Conservation (phyloP, 768 basidiomycete genomes). For the Lenzites betulinus region DNA sequence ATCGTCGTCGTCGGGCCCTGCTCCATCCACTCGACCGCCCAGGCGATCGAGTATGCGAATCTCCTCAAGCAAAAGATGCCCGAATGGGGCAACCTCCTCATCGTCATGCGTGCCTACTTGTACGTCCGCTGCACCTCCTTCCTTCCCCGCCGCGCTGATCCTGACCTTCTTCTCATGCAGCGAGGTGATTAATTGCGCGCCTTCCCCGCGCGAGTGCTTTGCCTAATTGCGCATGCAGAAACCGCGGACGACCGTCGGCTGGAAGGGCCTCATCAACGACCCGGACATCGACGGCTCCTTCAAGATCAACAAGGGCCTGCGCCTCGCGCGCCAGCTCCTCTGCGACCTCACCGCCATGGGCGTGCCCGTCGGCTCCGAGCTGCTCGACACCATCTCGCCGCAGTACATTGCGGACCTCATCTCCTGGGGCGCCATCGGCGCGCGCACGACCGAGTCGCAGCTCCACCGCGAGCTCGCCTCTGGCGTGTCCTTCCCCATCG, state of each 20-base stretch:
- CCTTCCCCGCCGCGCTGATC: constrained; percentile 10
- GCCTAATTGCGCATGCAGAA: constrained; percentile 50
- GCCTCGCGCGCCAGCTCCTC: constrained; percentile 83
- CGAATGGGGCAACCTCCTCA: constrained; percentile 73
- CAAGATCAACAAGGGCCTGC: constrained; percentile 96
- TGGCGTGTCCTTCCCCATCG: constrained; percentile 96
- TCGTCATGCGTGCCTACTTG: constrained; percentile 98
- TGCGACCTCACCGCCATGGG: constrained; percentile 89
- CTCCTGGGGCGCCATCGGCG: constrained; percentile 96
- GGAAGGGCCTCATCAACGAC: constrained; percentile 96
- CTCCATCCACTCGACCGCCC: constrained; percentile 87
- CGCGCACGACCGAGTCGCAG: constrained; percentile 96
- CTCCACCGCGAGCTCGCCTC: constrained; percentile 96
- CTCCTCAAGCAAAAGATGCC: constrained; percentile 68
- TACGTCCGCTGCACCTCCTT: constrained; percentile 52
- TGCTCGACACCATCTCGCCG: constrained; percentile 84
- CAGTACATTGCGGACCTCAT: constrained; percentile 84
- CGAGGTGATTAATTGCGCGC: constrained; percentile 35
- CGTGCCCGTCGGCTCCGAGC: constrained; percentile 91
- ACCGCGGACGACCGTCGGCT: constrained; percentile 96
- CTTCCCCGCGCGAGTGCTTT: not conserved
- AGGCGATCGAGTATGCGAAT: constrained; percentile 83
- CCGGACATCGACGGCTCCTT: constrained; percentile 95
- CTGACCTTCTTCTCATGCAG: constrained; percentile 31
- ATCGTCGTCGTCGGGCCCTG: constrained; percentile 95